Conservation (phyloP, 192 early-diverging fungal species). For the Backusella circina region DNA sequence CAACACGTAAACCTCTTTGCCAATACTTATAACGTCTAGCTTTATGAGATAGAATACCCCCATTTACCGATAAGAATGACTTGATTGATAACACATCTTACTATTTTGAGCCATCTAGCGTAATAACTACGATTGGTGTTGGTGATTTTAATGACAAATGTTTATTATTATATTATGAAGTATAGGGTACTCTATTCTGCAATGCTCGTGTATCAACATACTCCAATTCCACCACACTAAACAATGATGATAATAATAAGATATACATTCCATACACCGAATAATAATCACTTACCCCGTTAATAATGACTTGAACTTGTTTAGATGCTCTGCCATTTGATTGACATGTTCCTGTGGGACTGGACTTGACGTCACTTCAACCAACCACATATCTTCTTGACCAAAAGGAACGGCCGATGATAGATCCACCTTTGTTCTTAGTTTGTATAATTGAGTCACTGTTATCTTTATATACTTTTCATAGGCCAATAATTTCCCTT, state of each 20-base stretch:
- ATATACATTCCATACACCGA: background rate
- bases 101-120: too few species aligned
- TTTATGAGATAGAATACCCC: too few species aligned
- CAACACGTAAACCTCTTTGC: too few species aligned
- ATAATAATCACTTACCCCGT: constrained; percentile 32
- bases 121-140: too few species aligned
- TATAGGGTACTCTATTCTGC: constrained; percentile 34
- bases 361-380: constrained; percentile 54
- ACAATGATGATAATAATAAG: background rate
- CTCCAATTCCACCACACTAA: constrained; percentile 36
- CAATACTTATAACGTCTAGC: too few species aligned
- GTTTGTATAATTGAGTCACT: constrained; percentile 57
- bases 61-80: too few species aligned
- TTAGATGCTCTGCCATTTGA: constrained; percentile 46
- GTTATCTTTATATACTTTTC: constrained; percentile 49
- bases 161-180: background rate
- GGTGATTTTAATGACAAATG: too few species aligned
- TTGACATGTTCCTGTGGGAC: constrained; percentile 54
- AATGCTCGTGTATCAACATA: constrained; percentile 34
- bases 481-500: constrained; percentile 62
- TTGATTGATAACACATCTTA: too few species aligned
- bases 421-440: constrained; percentile 46
- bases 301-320: constrained; percentile 36
- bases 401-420: constrained; percentile 38
- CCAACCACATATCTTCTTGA: constrained; percentile 54